These are phyloP conservation scores for Ziziphus jujuba DNA, from an alignment of 306 rosid genomes.

Conservation along the genomic window DNA sequence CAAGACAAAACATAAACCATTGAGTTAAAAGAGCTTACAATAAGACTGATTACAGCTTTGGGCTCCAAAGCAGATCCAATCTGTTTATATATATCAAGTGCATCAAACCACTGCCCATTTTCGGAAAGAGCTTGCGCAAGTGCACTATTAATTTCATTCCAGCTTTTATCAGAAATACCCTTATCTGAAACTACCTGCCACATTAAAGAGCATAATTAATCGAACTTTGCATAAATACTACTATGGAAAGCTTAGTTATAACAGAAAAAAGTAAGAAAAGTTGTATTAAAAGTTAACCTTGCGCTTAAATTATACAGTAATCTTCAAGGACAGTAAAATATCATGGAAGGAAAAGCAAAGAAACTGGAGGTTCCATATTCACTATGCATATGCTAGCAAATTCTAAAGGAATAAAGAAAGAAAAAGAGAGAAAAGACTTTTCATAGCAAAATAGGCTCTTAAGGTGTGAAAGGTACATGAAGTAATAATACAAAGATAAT, in stretches of 20 bases:
- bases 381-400: background rate
- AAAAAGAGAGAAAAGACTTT: no score
- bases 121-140: constrained; percentile 79
- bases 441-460: no score
- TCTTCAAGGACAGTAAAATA: background rate
- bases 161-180: constrained; percentile 38
- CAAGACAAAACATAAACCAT: constrained; percentile 7
- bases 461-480: no score
- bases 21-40: constrained; percentile 54
- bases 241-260: background rate
- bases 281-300: background rate
- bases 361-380: background rate
- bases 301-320: background rate
- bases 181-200: constrained; percentile 57
- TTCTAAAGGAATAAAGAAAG: no score
- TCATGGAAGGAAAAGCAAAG: background rate
- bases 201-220: constrained; percentile 5
- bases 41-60: constrained; percentile 63
- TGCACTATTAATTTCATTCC: constrained; percentile 65
- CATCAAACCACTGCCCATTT: constrained; percentile 59
- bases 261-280: background rate
- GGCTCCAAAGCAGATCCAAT: constrained; percentile 63
- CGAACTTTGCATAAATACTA: background rate
- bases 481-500: no score
- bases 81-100: constrained; percentile 51